These are phyloP conservation scores for Rhynchospora pubera DNA, from an alignment of 176 grass and related monocot genomes.

Conservation along the genomic window DNA sequence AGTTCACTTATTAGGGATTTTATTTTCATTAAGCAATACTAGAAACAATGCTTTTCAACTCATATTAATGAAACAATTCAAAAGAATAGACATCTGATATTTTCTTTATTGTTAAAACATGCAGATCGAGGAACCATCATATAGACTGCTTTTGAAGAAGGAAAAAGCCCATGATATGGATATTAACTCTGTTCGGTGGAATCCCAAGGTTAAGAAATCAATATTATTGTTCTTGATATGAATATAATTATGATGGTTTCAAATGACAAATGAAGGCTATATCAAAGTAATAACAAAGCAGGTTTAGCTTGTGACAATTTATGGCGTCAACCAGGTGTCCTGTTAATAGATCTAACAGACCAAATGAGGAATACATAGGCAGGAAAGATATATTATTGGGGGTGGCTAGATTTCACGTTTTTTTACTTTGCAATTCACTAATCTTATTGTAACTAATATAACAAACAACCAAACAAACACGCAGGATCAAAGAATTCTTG, in stretches of 20 bases:
- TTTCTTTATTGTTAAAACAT: constrained; percentile 8
- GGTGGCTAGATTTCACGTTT: not conserved
- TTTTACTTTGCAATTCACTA: not conserved
- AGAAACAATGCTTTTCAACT: not conserved
- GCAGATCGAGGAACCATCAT: constrained; percentile 62
- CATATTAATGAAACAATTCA: not conserved
- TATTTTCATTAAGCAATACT: not conserved
- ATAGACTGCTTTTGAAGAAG: constrained; percentile 73
- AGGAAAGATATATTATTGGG: not conserved
- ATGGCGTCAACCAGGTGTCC: not conserved
- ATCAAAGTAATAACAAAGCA: not conserved
- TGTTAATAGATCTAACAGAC: not conserved
- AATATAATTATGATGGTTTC: not conserved
- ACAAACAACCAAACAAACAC: constrained; percentile 10
- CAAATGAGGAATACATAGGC: not conserved
- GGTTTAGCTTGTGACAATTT: not conserved
- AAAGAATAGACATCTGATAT: not conserved
- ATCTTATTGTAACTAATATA: not conserved
- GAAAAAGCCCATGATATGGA: constrained; percentile 98
- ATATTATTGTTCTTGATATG: not conserved
- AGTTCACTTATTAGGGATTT: not conserved
- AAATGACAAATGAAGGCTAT: not conserved
- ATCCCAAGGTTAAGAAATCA: constrained; percentile 59
- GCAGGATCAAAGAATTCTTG: constrained; percentile 62
- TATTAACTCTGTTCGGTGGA: constrained; percentile 83